phyloP scores from a whole-genome alignment of 2,329 filamentous ascomycete genomes.

The Apiospora phragmitis region DNA sequence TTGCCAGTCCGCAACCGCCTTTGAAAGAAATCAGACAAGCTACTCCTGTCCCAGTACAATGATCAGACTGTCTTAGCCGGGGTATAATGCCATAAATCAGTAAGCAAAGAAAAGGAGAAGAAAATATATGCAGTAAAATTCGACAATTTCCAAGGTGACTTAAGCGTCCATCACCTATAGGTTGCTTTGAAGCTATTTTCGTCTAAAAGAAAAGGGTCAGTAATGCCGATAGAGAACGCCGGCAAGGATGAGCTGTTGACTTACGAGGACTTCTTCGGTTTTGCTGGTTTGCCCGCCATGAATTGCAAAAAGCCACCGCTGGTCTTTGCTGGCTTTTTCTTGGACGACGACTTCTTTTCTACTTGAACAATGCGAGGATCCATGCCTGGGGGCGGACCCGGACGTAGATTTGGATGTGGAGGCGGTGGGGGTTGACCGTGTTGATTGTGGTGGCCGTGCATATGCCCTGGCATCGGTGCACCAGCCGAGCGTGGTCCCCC shows the following conservation, averaged over 20 bases:
- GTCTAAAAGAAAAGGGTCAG: neutral
- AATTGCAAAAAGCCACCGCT: neutral
- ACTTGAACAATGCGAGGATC: neutral
- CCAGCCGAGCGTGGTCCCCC: neutral
- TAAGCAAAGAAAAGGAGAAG: slow-evolving; percentile 11
- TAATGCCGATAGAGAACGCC: neutral
- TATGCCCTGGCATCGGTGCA: neutral
- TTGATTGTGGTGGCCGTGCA: neutral
- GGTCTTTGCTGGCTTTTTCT: slow-evolving; percentile 2
- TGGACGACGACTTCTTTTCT: neutral
- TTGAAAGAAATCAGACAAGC: slow-evolving; percentile 9
- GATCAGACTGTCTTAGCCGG: slow-evolving; percentile 13
- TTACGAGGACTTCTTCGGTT: slow-evolving; percentile 2
- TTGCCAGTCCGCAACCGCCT: neutral
- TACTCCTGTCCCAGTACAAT: slow-evolving; percentile 11
- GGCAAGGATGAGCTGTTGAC: neutral
- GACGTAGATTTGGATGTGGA: neutral
- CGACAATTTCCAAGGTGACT: neutral
- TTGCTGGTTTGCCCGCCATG: neutral
- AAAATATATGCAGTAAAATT: slow-evolving; percentile 4
- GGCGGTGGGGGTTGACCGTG: neutral
- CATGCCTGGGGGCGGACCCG: neutral
- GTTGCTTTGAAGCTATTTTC: neutral
- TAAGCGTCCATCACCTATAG: neutral
- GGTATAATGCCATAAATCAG: slow-evolving; percentile 20